Conservation (phyloP, 2,329 filamentous ascomycete species). For the Lachnellula subtilissima region DNA sequence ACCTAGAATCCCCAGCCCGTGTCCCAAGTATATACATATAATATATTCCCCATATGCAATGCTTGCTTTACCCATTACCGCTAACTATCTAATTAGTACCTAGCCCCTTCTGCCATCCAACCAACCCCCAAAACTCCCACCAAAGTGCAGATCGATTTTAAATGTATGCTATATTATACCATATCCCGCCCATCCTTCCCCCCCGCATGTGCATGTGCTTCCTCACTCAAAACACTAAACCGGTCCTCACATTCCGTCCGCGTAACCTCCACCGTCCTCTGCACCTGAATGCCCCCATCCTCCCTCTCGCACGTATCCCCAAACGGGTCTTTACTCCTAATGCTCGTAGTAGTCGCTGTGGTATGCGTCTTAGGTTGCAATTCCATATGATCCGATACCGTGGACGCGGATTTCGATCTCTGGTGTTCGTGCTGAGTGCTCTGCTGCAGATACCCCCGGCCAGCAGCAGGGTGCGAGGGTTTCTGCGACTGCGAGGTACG, state of each 20-base stretch:
- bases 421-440: background rate
- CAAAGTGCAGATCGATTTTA: background rate
- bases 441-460: background rate
- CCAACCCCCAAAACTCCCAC: no score
- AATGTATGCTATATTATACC: background rate
- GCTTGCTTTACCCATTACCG: no score
- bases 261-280: slow-evolving; percentile 1
- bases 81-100: background rate
- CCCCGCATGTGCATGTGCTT: background rate
- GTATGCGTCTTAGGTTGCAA: background rate
- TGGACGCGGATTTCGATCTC: background rate
- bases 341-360: background rate
- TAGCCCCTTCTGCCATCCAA: background rate
- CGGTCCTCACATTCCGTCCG: background rate
- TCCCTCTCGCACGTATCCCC: background rate
- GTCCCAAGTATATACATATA: no score
- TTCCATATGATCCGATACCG: background rate
- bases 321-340: background rate
- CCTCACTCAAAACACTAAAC: background rate
- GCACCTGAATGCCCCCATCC: background rate
- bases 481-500: background rate
- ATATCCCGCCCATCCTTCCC: background rate
- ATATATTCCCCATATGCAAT: no score
- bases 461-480: background rate
- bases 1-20: no score